A percentile compares a stretch with the other conserved stretches of the same genome.
Evolutionary conservation across 441 rosid species (phyloP).

Genomic region (Erysimum cheiri): DNA sequence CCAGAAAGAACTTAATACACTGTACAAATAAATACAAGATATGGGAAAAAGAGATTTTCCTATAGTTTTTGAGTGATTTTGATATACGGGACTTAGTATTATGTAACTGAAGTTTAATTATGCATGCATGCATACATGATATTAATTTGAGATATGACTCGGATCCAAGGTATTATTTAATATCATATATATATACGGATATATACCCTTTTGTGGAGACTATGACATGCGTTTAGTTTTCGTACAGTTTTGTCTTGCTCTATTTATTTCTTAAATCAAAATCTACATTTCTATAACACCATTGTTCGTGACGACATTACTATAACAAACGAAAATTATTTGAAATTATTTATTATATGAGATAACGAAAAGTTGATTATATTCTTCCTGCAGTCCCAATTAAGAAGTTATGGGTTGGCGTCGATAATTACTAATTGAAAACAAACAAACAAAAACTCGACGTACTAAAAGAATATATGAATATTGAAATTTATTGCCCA

Average conservation of each 20-base stretch:
- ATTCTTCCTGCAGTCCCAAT: constrained; percentile 42
- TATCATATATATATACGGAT: background rate
- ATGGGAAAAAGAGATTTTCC: background rate
- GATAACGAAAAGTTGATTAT: constrained; percentile 30
- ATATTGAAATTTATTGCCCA: constrained; percentile 25
- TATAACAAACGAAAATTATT: background rate
- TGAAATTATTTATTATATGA: constrained; percentile 14
- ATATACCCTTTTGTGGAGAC: constrained; percentile 37
- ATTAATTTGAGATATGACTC: constrained; percentile 32
- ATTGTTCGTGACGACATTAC: constrained; percentile 24
- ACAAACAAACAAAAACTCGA: constrained; percentile 30
- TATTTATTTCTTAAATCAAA: constrained; percentile 36
- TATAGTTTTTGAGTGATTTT: constrained; percentile 5
- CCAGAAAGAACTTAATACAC: background rate
- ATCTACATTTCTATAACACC: constrained; percentile 30
- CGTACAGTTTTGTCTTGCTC: constrained; percentile 43
- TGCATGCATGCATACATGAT: constrained; percentile 17
- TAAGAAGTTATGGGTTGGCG: constrained; percentile 25
- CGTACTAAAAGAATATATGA: constrained; percentile 17
- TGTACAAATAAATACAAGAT: background rate
- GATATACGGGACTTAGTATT: constrained; percentile 8
- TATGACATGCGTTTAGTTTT: constrained; percentile 32
- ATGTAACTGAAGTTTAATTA: background rate
- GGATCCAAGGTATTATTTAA: constrained; percentile 36
- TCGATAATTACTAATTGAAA: constrained; percentile 36